phyloP scores from a whole-genome alignment of 169 alveolate genomes.

The Theileria annulata region DNA sequence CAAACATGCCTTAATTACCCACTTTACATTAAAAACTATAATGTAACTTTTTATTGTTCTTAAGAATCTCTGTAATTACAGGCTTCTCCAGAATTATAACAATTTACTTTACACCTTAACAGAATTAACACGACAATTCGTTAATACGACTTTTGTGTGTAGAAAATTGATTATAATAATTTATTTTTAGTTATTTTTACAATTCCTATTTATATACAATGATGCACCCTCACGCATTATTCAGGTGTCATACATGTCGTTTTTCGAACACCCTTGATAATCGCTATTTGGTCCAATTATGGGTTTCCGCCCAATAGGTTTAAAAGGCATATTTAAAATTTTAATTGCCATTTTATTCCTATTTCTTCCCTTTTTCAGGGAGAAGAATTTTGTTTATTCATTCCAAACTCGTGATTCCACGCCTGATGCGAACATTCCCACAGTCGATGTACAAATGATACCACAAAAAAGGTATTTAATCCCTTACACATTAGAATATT shows the following conservation, averaged over 20 bases:
- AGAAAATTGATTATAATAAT: background rate
- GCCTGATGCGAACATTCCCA: conserved; percentile 58
- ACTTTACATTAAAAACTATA: no score
- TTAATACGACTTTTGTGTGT: background rate
- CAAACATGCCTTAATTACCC: background rate
- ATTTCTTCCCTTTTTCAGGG: background rate
- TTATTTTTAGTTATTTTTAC: background rate
- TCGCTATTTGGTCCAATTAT: background rate
- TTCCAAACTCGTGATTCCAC: conserved; percentile 26
- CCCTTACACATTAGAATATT: background rate
- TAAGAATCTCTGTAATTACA: no score
- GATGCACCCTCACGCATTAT: conserved; percentile 49
- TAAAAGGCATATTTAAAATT: background rate
- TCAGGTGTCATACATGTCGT: conserved; percentile 21
- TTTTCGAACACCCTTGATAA: conserved; percentile 1
- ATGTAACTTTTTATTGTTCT: no score
- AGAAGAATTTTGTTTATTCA: background rate
- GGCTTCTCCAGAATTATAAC: background rate
- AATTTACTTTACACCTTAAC: background rate
- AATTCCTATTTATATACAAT: conserved; percentile 10
- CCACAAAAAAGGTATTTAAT: conserved; percentile 48
- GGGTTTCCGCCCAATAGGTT: background rate
- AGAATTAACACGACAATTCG: background rate
- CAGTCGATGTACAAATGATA: conserved; percentile 62
- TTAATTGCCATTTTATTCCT: background rate